A percentile compares a stretch with the other conserved stretches of the same genome.
Evolutionary conservation across 805 yeast genomes (phyloP).

Genomic region (Nakazawaea holstii): DNA sequence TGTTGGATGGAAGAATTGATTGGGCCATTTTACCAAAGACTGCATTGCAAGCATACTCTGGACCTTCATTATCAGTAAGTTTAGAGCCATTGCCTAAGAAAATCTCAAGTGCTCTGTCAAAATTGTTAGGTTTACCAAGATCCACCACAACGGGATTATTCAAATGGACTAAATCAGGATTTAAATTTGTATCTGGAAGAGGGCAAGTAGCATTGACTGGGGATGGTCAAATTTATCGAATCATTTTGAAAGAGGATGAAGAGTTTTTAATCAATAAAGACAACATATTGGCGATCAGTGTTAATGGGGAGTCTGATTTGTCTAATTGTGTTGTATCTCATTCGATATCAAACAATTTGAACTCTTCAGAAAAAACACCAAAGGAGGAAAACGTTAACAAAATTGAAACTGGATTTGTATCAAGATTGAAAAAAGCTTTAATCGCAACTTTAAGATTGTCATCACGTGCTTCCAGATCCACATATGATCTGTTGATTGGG

Average conservation of each 20-base stretch:
- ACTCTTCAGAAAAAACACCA: slow-evolving; percentile 4
- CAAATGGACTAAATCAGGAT: slow-evolving; percentile 33
- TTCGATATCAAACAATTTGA: slow-evolving; percentile 14
- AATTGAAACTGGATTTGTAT: too few species aligned
- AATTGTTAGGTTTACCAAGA: slow-evolving; percentile 12
- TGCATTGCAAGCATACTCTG: slow-evolving; percentile 47
- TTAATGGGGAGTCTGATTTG: slow-evolving; percentile 43
- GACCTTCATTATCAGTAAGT: slow-evolving; percentile 41
- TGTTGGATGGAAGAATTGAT: slow-evolving; percentile 54
- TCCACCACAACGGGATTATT: slow-evolving; percentile 35
- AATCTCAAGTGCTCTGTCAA: slow-evolving; percentile 29
- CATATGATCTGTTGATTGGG: slow-evolving; percentile 20
- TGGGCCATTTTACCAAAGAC: slow-evolving; percentile 52
- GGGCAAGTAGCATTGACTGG: slow-evolving; percentile 54
- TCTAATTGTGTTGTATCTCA: slow-evolving; percentile 30
- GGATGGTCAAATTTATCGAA: slow-evolving; percentile 45
- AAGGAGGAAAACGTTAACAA: too few species aligned
- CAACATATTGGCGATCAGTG: slow-evolving; percentile 44
- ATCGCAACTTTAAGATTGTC: neutral
- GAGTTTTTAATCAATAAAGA: slow-evolving; percentile 40
- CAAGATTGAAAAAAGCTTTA: slow-evolving; percentile 3
- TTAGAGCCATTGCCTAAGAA: slow-evolving; percentile 33
- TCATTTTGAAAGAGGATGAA: slow-evolving; percentile 39
- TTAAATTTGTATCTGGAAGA: slow-evolving; percentile 47
- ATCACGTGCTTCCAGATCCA: slow-evolving; percentile 7